Evolutionary conservation across 140 eudicot species (phyloP).

Genomic region (Anethum foeniculum): DNA sequence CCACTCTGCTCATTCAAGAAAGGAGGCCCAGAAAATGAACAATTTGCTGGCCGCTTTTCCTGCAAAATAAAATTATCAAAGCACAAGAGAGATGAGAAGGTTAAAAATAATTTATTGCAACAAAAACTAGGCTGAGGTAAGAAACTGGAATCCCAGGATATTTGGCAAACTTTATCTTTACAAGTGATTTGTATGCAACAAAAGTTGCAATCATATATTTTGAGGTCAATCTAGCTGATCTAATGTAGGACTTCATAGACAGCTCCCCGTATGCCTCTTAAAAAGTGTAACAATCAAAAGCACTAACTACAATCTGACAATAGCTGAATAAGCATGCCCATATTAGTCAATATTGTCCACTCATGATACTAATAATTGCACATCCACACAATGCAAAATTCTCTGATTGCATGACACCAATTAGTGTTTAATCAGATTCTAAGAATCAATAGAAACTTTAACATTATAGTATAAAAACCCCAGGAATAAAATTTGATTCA

Average conservation of each 20-base stretch:
- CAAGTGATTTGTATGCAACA: not conserved
- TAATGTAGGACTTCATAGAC: not conserved
- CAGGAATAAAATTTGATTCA: not conserved
- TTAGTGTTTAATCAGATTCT: not conserved
- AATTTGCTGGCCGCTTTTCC: constrained; percentile 39
- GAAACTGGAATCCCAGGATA: not conserved
- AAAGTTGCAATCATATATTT: not conserved
- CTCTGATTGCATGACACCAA: not conserved
- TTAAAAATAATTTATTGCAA: not conserved
- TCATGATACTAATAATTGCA: constrained; percentile 2
- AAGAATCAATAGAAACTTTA: not conserved
- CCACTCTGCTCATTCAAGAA: constrained; percentile 51
- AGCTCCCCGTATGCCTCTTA: not conserved
- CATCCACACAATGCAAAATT: not conserved
- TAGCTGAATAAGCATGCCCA: not conserved
- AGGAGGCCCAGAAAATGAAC: constrained; percentile 60
- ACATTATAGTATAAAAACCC: not conserved
- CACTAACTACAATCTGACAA: not conserved
- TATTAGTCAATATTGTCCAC: not conserved
- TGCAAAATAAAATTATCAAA: constrained; percentile 18
- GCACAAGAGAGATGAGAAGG: not conserved
- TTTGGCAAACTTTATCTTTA: not conserved
- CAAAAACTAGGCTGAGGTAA: not conserved
- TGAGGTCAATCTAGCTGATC: not conserved
- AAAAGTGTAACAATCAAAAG: not conserved